Conservation (phyloP, 345 rosid genomes). For the Citrus sp. region DNA sequence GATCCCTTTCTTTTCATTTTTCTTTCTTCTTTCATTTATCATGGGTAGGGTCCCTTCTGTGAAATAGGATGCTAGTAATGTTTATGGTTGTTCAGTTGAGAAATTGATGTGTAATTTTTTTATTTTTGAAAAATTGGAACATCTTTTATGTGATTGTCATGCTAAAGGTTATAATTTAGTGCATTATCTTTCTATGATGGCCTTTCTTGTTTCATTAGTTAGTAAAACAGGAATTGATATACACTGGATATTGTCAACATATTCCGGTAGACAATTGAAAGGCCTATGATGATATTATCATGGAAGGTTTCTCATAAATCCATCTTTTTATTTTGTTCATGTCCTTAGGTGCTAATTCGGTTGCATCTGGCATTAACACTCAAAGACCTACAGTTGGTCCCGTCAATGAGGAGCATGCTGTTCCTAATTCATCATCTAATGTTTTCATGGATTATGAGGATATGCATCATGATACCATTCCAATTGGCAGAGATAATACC, state of each 20-base stretch:
- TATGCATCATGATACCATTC: constrained; percentile 34
- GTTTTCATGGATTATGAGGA: constrained; percentile 45
- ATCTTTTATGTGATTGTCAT: background rate
- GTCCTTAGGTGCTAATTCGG: constrained; percentile 33
- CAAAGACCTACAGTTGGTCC: constrained; percentile 31
- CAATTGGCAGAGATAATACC: constrained; percentile 20
- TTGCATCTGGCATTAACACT: constrained; percentile 28
- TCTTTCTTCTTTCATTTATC: background rate
- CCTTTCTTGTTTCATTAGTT: background rate
- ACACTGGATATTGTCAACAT: background rate
- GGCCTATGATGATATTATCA: constrained; percentile 2
- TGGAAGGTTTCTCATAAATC: background rate
- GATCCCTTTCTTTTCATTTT: background rate
- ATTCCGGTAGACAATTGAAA: background rate
- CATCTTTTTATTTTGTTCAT: constrained; percentile 1
- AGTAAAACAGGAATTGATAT: background rate
- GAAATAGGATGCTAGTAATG: background rate
- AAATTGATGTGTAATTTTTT: constrained; percentile 4
- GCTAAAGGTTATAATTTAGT: background rate
- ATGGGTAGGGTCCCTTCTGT: background rate
- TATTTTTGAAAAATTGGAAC: background rate
- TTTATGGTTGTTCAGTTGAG: constrained; percentile 2
- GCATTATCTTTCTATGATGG: background rate
- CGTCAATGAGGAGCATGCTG: constrained; percentile 19
- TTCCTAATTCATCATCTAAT: constrained; percentile 37